phyloP scores from a whole-genome alignment of 2,329 filamentous ascomycete species.

The Botrytis paeoniae region DNA sequence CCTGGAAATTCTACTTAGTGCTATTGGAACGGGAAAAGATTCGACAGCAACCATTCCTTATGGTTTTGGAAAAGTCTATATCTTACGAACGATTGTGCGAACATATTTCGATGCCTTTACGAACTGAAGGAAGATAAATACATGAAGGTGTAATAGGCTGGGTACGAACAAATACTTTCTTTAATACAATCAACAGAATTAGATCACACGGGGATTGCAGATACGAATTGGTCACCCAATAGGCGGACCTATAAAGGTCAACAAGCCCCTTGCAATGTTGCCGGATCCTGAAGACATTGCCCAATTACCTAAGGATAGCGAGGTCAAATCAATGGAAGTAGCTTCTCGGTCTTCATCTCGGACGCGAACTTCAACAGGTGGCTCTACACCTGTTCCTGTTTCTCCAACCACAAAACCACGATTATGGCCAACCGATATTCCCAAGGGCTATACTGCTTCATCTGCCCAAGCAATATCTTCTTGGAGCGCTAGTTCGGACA shows the following conservation, averaged over 20 bases:
- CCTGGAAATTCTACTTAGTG: neutral
- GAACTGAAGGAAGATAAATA: neutral
- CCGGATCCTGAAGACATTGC: neutral
- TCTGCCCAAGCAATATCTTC: slow-evolving; percentile 21
- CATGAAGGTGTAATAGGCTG: neutral
- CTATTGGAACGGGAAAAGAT: neutral
- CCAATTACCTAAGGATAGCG: neutral
- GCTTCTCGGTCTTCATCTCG: slow-evolving; percentile 9
- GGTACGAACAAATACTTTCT: neutral
- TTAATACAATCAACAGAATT: neutral
- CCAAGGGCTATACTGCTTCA: neutral
- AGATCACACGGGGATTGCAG: neutral
- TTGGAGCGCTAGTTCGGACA: slow-evolving; percentile 26
- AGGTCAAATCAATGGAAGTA: neutral
- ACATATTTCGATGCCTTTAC: slow-evolving; percentile 5
- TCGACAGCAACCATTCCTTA: neutral
- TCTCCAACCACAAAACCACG: slow-evolving; percentile 15
- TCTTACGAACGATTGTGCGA: neutral
- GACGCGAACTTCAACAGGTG: neutral
- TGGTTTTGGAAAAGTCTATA: neutral
- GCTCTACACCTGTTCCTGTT: neutral
- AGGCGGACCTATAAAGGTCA: slow-evolving; percentile 10
- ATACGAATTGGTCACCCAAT: slow-evolving; percentile 1
- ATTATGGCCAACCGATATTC: slow-evolving; percentile 15
- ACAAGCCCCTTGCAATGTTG: slow-evolving; percentile 9